Evolutionary conservation across 305 asterid genomes (phyloP).

Genomic region (Stenogyne calaminthoides): DNA sequence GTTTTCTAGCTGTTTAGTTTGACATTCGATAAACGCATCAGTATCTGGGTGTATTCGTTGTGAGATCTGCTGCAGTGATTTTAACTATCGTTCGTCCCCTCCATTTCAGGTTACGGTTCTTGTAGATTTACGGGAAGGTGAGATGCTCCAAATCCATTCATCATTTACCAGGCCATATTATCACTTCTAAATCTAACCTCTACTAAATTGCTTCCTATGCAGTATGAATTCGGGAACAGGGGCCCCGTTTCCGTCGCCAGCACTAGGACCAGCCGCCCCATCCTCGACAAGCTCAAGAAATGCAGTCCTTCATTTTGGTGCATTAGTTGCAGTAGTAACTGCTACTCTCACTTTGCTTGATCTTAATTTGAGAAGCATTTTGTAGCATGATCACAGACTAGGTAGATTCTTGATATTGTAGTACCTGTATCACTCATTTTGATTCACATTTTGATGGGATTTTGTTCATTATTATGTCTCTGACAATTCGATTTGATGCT

Average conservation of each 20-base stretch:
- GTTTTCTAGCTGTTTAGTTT: too few species aligned
- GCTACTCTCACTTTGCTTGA: slow-evolving; percentile 28
- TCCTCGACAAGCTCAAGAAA: slow-evolving; percentile 47
- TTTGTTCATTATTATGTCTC: neutral
- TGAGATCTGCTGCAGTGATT: neutral
- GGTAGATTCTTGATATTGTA: slow-evolving; percentile 8
- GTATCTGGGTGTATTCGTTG: neutral
- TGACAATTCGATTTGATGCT: neutral
- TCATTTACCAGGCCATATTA: neutral
- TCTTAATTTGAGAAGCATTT: slow-evolving; percentile 32
- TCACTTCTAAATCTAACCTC: neutral
- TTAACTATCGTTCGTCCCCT: slow-evolving; percentile 6
- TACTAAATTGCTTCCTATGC: slow-evolving; percentile 19
- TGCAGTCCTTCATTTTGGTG: slow-evolving; percentile 18
- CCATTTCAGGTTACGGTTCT: slow-evolving; percentile 73
- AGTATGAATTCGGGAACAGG: slow-evolving; percentile 57
- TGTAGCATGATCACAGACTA: slow-evolving; percentile 31
- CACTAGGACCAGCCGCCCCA: slow-evolving; percentile 65
- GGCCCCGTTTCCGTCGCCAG: slow-evolving; percentile 56
- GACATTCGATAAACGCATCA: too few species aligned
- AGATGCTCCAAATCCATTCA: slow-evolving; percentile 21
- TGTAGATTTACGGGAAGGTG: slow-evolving; percentile 90
- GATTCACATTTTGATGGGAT: slow-evolving; percentile 3
- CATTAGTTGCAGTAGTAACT: slow-evolving; percentile 30
- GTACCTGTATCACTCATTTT: neutral